Evolutionary conservation across 768 basidiomycete species (phyloP).

Genomic region (Calocybe indica): DNA sequence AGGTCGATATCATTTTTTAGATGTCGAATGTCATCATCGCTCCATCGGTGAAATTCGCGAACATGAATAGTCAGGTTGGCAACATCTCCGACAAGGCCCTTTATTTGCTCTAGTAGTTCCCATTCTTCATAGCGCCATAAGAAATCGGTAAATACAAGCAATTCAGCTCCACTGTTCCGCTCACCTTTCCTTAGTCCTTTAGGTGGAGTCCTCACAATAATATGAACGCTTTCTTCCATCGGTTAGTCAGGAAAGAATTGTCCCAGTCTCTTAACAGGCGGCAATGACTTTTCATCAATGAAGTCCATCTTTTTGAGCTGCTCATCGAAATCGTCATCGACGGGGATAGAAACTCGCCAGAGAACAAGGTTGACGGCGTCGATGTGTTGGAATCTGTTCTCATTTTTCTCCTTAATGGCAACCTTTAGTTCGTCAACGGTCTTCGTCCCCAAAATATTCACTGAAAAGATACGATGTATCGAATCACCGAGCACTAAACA

Average conservation of each 20-base stretch:
- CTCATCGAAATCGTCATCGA: background rate
- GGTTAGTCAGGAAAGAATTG: too few species aligned
- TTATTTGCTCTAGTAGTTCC: background rate
- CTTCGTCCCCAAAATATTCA: background rate
- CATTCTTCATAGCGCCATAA: background rate
- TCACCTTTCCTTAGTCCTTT: too few species aligned
- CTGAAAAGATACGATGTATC: background rate
- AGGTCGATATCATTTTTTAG: background rate
- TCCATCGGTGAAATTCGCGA: background rate
- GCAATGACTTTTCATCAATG: background rate
- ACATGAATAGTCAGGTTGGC: background rate
- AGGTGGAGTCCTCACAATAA: too few species aligned
- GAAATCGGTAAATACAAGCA: background rate
- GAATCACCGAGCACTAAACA: background rate
- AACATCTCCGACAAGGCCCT: background rate
- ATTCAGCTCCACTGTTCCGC: too few species aligned
- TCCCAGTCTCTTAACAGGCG: too few species aligned
- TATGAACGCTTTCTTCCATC: too few species aligned
- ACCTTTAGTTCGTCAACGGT: background rate
- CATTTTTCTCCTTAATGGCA: background rate
- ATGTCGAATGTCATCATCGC: background rate
- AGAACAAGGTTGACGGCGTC: background rate
- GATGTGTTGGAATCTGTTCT: background rate
- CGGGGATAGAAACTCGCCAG: background rate
- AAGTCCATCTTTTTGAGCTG: background rate